These are phyloP conservation scores for Fallopia convolvulus DNA, from an alignment of 148 eudicot genomes.

Conservation along the genomic window DNA sequence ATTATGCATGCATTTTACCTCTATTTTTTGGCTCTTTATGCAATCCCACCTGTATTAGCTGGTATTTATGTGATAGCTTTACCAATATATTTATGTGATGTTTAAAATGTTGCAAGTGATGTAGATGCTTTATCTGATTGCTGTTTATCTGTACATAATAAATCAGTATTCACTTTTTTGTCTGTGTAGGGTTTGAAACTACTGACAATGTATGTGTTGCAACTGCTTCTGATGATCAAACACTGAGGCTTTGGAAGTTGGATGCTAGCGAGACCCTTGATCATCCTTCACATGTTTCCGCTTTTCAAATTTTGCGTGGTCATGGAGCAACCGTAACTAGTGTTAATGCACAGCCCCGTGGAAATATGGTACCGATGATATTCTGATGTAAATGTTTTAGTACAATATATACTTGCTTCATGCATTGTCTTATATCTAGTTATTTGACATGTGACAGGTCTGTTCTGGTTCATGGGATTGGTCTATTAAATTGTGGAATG, in stretches of 20 bases:
- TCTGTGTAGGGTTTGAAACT: slow-evolving; percentile 19
- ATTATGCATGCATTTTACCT: not conserved
- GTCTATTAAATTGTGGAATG: slow-evolving; percentile 75
- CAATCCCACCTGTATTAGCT: not conserved
- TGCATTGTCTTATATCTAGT: not conserved
- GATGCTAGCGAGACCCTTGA: slow-evolving; percentile 32
- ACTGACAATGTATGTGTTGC: slow-evolving; percentile 34
- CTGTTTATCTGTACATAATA: not conserved
- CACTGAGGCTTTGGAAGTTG: slow-evolving; percentile 80
- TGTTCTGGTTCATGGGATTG: slow-evolving; percentile 98
- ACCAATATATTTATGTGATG: not conserved
- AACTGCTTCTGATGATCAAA: slow-evolving; percentile 88
- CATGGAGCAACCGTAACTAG: slow-evolving; percentile 77
- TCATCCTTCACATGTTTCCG: slow-evolving; percentile 38
- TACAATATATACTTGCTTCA: not conserved
- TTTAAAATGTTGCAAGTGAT: not conserved
- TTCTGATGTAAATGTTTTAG: not conserved
- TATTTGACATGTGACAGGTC: slow-evolving; percentile 35
- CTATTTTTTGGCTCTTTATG: not conserved
- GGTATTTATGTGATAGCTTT: not conserved
- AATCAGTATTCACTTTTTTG: not conserved
- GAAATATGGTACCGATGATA: slow-evolving; percentile 54
- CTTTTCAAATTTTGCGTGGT: slow-evolving; percentile 71
- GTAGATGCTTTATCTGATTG: not conserved
- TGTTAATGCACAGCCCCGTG: slow-evolving; percentile 61